Conservation (phyloP, 75 land plant genomes). For the Isoetes taiwanensis region DNA sequence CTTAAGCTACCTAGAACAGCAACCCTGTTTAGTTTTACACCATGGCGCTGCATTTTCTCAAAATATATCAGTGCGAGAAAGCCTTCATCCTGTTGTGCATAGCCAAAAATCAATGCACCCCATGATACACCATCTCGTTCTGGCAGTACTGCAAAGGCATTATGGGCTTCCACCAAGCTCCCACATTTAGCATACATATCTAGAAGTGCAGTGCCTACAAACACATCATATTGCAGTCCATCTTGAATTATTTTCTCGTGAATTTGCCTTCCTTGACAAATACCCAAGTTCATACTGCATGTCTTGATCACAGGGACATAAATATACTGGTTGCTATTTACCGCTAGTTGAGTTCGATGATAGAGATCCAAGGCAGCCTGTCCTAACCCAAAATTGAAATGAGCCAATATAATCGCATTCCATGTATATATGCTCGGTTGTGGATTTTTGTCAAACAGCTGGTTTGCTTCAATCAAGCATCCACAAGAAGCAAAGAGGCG, state of each 20-base stretch:
- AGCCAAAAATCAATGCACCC: slow-evolving; percentile 9
- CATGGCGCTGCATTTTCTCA: slow-evolving; percentile 4
- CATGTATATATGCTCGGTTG: too few species aligned
- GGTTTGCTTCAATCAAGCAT: too few species aligned
- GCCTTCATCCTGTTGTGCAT: background rate
- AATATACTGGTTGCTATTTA: too few species aligned
- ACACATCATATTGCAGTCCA: background rate
- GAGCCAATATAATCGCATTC: too few species aligned
- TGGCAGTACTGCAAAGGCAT: background rate
- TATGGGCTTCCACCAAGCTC: background rate
- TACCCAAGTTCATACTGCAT: too few species aligned
- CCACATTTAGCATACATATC: slow-evolving; percentile 19
- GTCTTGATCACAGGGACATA: too few species aligned
- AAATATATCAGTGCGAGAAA: background rate
- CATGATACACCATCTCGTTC: background rate
- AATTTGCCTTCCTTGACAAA: background rate
- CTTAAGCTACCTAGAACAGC: background rate
- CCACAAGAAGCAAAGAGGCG: too few species aligned
- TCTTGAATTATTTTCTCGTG: background rate
- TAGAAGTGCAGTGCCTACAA: background rate
- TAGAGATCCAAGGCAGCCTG: too few species aligned
- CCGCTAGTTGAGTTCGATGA: too few species aligned
- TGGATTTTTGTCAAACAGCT: too few species aligned
- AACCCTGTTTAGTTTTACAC: background rate
- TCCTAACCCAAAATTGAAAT: too few species aligned